Evolutionary conservation across 257 asterid genomes (phyloP).

Genomic region (Solanum dulcamara): DNA sequence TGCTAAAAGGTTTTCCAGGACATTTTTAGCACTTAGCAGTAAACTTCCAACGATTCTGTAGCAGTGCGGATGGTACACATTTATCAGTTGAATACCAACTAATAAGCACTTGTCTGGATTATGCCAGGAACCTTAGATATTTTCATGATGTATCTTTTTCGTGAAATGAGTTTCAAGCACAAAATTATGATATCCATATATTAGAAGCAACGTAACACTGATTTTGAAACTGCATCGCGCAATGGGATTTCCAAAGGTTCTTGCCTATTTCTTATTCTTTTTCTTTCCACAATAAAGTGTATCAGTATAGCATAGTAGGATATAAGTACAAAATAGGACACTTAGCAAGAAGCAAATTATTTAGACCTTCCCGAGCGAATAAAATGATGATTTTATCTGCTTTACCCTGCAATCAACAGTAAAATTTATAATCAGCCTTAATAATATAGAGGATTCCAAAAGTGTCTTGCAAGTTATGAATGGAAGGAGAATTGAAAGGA

Average conservation of each 20-base stretch:
- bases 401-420: slow-evolving; percentile 41
- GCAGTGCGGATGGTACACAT: background rate
- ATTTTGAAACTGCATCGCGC: background rate
- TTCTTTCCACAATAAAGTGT: background rate
- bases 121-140: background rate
- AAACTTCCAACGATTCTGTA: background rate
- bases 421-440: background rate
- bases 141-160: background rate
- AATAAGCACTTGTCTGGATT: background rate
- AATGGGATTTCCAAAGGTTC: background rate
- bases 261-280: background rate
- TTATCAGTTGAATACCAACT: background rate
- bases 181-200: background rate
- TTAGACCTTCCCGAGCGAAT: slow-evolving; percentile 64
- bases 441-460: background rate
- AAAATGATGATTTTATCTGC: slow-evolving; percentile 88
- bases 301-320: background rate
- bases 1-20: background rate
- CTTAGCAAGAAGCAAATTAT: background rate
- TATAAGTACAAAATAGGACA: background rate
- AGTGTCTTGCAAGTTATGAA: background rate
- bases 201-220: background rate
- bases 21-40: background rate
- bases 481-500: background rate
- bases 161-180: background rate